Evolutionary conservation across 75 land plant genomes (phyloP).

Genomic region (Gnetum montanum): DNA sequence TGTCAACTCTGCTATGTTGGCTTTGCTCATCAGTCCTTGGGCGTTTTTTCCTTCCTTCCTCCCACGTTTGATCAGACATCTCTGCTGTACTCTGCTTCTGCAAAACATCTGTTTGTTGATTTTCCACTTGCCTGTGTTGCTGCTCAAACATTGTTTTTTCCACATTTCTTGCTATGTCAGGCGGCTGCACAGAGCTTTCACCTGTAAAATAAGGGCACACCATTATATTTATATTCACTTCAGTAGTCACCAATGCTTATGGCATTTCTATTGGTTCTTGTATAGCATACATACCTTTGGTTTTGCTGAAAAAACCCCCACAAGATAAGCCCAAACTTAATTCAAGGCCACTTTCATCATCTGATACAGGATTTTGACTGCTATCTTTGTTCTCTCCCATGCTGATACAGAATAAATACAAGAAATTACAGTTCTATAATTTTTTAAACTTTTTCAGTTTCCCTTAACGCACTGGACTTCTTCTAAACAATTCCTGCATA

Average conservation of each 20-base stretch:
- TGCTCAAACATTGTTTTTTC: slow-evolving; percentile 19
- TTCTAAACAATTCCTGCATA: too few species aligned
- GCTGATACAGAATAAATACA: too few species aligned
- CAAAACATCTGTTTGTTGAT: slow-evolving; percentile 1
- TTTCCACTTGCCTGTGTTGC: background rate
- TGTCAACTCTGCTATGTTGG: slow-evolving; percentile 35
- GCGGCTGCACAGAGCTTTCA: background rate
- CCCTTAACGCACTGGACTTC: too few species aligned
- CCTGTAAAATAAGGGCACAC: slow-evolving; percentile 1
- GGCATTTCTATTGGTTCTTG: slow-evolving; percentile 13
- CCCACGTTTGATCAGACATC: slow-evolving; percentile 12
- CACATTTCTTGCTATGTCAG: slow-evolving; percentile 9
- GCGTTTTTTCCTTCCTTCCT: slow-evolving; percentile 35
- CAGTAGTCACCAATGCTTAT: slow-evolving; percentile 2
- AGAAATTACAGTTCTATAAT: too few species aligned
- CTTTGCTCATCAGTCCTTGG: slow-evolving; percentile 44
- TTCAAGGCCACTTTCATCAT: slow-evolving; percentile 55
- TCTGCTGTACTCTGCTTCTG: background rate
- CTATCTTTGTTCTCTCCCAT: slow-evolving; percentile 5
- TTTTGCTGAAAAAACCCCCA: slow-evolving; percentile 34
- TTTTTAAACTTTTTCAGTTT: too few species aligned
- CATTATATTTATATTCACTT: slow-evolving; percentile 5
- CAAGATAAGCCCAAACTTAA: slow-evolving; percentile 54
- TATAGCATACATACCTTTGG: slow-evolving; percentile 19
- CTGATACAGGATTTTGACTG: background rate